phyloP scores from a whole-genome alignment of 129 eudicot species.

The Ambrosia trifida region DNA sequence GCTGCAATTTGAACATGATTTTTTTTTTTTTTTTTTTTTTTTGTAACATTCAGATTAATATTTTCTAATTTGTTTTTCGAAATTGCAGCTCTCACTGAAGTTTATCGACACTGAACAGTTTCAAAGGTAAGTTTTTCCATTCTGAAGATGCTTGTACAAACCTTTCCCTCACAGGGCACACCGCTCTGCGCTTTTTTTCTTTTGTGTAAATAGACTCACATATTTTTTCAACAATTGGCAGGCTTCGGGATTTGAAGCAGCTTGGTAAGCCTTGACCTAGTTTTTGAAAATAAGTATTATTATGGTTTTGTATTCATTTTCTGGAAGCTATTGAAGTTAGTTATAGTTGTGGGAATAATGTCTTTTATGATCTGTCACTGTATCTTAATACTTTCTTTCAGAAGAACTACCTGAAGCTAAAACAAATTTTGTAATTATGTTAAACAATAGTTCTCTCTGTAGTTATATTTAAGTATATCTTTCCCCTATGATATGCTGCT shows the following conservation, averaged over 20 bases:
- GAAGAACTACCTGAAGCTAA: conserved; percentile 9
- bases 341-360: not conserved
- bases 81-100: conserved; percentile 73
- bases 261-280: conserved; percentile 55
- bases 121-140: conserved; percentile 64
- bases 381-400: conserved; percentile 1
- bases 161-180: not conserved
- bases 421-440: conserved; percentile 11
- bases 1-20: conserved; percentile 22
- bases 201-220: conserved; percentile 20
- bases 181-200: not conserved
- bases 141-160: conserved; percentile 1
- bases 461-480: not conserved
- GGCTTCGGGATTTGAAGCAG: conserved; percentile 93
- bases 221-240: conserved; percentile 33
- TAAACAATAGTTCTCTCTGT: conserved; percentile 6
- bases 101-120: conserved; percentile 92
- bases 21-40: not conserved
- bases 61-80: conserved; percentile 1
- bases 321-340: conserved; percentile 9
- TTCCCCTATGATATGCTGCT: conserved; percentile 10
- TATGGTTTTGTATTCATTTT: not conserved
- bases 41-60: not conserved
- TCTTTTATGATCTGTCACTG: conserved; percentile 17
- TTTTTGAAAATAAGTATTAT: not conserved